phyloP scores from a whole-genome alignment of 2,329 filamentous ascomycete genomes.

The Bipolaris oryzae region DNA sequence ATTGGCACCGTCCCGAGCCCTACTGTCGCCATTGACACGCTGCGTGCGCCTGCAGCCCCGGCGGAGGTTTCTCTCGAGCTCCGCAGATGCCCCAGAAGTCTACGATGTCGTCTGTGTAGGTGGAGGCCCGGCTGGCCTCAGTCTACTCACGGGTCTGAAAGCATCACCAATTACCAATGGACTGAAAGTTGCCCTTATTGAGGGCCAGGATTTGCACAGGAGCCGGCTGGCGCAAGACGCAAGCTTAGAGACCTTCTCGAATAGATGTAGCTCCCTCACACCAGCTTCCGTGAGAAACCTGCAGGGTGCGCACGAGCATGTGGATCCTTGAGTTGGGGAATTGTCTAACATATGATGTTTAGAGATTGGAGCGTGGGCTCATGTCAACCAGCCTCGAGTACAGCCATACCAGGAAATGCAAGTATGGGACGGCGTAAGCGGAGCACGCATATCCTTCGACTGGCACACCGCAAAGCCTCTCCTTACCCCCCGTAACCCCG shows the following conservation, averaged over 20 bases:
- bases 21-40: conserved; percentile 19
- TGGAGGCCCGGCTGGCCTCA: conserved; percentile 86
- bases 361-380: conserved; percentile 82
- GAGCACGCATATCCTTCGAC: conserved; percentile 87
- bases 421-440: conserved; percentile 95
- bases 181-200: conserved; percentile 85
- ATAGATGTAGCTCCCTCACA: conserved; percentile 93
- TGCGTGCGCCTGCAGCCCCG: conserved; percentile 24
- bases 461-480: conserved; percentile 60
- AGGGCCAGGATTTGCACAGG: conserved; percentile 82
- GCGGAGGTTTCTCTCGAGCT: conserved; percentile 43
- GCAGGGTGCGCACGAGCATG: conserved; percentile 51
- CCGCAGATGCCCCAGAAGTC: conserved; percentile 64
- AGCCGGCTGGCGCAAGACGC: conserved; percentile 68
- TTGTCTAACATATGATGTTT: conserved; percentile 18
- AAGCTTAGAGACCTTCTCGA: conserved; percentile 75
- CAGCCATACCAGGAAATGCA: conserved; percentile 96
- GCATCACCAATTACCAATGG: conserved; percentile 75
- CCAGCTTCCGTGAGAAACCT: conserved; percentile 85
- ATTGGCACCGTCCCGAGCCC: conserved; percentile 24
- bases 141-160: conserved; percentile 55
- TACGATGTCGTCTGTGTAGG: conserved; percentile 94
- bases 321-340: neutral
- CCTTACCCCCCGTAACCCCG: conserved; percentile 49
- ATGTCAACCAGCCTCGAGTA: conserved; percentile 73